These are phyloP conservation scores for Hypoxylon sp. DNA, from an alignment of 2,329 filamentous ascomycete genomes.

Conservation along the genomic window DNA sequence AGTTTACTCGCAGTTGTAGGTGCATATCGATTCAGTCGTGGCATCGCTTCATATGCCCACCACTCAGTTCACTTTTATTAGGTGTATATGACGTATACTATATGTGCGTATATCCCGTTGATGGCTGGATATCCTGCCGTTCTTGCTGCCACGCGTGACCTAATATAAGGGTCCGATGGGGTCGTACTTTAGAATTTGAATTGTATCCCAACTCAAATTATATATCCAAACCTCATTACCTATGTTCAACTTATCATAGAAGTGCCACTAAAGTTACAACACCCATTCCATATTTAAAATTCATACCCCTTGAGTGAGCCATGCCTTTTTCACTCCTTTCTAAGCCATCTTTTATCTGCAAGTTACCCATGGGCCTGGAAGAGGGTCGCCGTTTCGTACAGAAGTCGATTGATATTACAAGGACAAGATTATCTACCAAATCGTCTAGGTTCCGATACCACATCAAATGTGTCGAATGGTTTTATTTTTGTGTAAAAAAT, in stretches of 20 bases:
- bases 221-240: neutral
- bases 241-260: neutral
- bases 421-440: neutral
- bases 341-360: neutral
- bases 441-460: neutral
- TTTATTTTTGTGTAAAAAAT: too few relatives aligned
- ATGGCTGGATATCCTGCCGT: neutral
- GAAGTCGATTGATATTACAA: neutral
- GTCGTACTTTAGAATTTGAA: neutral
- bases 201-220: neutral
- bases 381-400: neutral
- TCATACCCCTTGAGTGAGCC: neutral
- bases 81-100: neutral
- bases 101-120: neutral
- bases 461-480: too few relatives aligned
- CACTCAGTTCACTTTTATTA: neutral
- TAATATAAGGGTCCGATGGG: neutral
- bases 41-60: neutral
- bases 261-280: neutral
- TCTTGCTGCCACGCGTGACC: neutral
- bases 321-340: neutral
- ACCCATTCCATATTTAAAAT: neutral
- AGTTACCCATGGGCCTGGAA: neutral
- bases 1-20: neutral
- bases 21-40: neutral